Evolutionary conservation across 352 stramenopile species (phyloP).

Genomic region (Phytopythium litorale): DNA sequence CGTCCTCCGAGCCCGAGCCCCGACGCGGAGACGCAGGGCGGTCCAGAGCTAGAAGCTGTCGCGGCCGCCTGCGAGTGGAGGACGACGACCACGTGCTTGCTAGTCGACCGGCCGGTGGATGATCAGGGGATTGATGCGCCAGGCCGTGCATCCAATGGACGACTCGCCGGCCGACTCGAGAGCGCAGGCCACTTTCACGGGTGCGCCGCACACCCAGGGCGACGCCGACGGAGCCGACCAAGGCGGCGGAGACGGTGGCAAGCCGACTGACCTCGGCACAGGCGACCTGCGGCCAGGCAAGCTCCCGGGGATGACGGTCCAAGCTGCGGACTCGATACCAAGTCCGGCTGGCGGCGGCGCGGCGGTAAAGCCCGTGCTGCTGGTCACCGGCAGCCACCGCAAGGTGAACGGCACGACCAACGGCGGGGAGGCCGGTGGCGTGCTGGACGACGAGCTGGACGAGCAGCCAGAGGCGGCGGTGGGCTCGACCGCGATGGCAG

Average conservation of each 20-base stretch:
- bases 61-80: background rate
- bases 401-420: slow-evolving; percentile 15
- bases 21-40: background rate
- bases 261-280: slow-evolving; percentile 8
- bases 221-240: slow-evolving; percentile 18
- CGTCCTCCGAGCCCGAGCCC: background rate
- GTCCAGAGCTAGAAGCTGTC: background rate
- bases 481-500: background rate
- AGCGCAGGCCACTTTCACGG: background rate
- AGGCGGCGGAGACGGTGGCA: background rate
- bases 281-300: background rate
- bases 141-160: slow-evolving; percentile 68
- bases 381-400: slow-evolving; percentile 11
- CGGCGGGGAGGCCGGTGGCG: background rate
- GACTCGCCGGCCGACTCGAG: background rate
- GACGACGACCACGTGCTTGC: background rate
- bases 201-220: background rate
- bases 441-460: slow-evolving; percentile 9
- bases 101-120: slow-evolving; percentile 18
- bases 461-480: background rate
- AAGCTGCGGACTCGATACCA: background rate
- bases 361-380: slow-evolving; percentile 4
- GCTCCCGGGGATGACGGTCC: background rate
- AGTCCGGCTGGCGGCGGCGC: background rate
- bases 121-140: slow-evolving; percentile 53